Conservation (phyloP, 108 stramenopile species). For the Schizochytrium sp. region DNA sequence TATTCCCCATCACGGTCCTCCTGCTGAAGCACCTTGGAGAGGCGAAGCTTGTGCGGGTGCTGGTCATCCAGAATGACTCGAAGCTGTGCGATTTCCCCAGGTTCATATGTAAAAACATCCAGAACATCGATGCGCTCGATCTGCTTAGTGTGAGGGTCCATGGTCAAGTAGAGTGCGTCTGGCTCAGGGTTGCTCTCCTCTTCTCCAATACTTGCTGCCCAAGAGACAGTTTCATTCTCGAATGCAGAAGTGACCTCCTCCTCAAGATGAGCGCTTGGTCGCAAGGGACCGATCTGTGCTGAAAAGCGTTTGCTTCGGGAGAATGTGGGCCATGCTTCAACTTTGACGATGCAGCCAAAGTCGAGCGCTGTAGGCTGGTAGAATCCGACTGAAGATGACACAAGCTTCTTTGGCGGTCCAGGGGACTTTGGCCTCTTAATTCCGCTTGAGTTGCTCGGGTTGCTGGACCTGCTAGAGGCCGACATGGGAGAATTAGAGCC, state of each 20-base stretch:
- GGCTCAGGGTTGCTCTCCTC: not conserved
- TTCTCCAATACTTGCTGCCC: not conserved
- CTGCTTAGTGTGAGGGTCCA: not conserved
- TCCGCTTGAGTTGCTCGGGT: no score
- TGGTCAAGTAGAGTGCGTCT: not conserved
- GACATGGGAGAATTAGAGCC: no score
- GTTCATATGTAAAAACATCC: conserved; percentile 7
- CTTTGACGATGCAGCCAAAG: not conserved
- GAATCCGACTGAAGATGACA: not conserved
- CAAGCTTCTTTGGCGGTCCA: not conserved
- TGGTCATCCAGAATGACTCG: not conserved
- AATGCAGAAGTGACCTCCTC: not conserved
- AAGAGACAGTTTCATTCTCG: not conserved
- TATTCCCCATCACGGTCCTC: not conserved
- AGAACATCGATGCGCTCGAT: not conserved
- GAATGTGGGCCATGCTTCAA: conserved; percentile 5
- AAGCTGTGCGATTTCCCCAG: not conserved
- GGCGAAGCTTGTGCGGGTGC: conserved; percentile 11
- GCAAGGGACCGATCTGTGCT: not conserved
- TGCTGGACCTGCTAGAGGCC: no score
- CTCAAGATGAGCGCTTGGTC: not conserved
- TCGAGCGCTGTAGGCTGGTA: conserved; percentile 9
- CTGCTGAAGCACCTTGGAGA: not conserved
- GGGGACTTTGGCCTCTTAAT: no score
- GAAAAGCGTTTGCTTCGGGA: not conserved